Conservation (phyloP, 2,329 filamentous ascomycete genomes). For the Massarina eburnea region DNA sequence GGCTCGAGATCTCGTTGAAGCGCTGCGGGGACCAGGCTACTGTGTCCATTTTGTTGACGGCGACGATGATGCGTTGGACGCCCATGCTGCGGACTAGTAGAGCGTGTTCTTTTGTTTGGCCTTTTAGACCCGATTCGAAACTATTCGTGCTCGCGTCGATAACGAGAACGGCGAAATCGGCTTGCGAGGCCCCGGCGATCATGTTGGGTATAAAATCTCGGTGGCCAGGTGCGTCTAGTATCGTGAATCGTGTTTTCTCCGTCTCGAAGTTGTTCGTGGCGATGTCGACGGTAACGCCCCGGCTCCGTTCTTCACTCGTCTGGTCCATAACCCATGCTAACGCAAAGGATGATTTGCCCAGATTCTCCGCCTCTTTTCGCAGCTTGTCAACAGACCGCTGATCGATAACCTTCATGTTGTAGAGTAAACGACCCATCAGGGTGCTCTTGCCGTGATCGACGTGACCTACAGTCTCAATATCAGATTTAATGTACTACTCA, state of each 20-base stretch:
- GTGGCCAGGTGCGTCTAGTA: constrained; percentile 92
- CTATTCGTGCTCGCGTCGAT: constrained; percentile 89
- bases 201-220: constrained; percentile 97
- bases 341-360: constrained; percentile 94
- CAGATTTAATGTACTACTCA: constrained; percentile 2
- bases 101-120: constrained; percentile 93
- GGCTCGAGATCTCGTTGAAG: constrained; percentile 82
- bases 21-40: constrained; percentile 79
- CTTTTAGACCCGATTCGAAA: constrained; percentile 90
- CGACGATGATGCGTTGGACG: constrained; percentile 82
- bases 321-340: constrained; percentile 97
- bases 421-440: constrained; percentile 89
- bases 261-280: constrained; percentile 95
- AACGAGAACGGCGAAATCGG: constrained; percentile 92
- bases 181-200: constrained; percentile 95
- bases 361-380: constrained; percentile 81
- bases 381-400: constrained; percentile 87
- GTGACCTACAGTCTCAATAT: constrained; percentile 63
- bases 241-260: constrained; percentile 82
- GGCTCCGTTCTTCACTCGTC: constrained; percentile 80
- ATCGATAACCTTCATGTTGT: constrained; percentile 86
- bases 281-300: constrained; percentile 95
- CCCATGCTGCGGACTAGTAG: constrained; percentile 88
- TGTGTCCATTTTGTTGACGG: constrained; percentile 93
- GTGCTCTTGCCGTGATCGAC: constrained; percentile 98